phyloP scores from a whole-genome alignment of 1,284 basidiomycete species.

The Sanguinoderma infundibulare region DNA sequence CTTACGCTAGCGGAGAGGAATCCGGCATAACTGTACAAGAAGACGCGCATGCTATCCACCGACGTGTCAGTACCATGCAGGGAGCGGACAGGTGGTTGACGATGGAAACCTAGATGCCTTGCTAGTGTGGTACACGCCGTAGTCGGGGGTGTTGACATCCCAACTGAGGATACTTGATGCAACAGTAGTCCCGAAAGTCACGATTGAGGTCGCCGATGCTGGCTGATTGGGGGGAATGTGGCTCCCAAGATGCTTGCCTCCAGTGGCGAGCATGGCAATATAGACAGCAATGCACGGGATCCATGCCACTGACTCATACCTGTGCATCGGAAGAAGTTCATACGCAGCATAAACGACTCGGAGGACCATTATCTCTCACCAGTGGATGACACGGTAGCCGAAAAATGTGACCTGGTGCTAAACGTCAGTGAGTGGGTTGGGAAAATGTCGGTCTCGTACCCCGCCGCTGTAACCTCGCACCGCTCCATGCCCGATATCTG shows the following conservation, averaged over 20 bases:
- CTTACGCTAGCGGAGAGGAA: constrained; percentile 61
- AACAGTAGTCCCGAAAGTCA: constrained; percentile 34
- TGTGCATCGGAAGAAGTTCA: constrained; percentile 11
- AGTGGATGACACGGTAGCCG: constrained; percentile 70
- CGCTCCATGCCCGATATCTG: too few species aligned
- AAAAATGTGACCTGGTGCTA: constrained; percentile 50
- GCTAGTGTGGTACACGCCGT: constrained; percentile 59
- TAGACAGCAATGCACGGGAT: constrained; percentile 71
- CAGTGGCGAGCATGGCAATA: constrained; percentile 67
- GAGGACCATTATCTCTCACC: constrained; percentile 38
- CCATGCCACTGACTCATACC: constrained; percentile 68
- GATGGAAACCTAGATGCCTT: constrained; percentile 49
- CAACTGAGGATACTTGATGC: constrained; percentile 58
- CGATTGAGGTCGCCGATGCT: constrained; percentile 13
- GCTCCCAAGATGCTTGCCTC: constrained; percentile 51
- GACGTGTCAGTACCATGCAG: background rate
- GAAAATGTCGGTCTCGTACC: too few species aligned
- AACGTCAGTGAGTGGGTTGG: background rate
- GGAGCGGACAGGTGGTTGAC: background rate
- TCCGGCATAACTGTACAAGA: constrained; percentile 69
- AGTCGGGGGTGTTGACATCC: constrained; percentile 62
- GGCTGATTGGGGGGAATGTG: constrained; percentile 36
- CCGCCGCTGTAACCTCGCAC: too few species aligned
- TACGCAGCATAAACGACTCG: background rate
- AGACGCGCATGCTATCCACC: constrained; percentile 51